Percentiles rank a stretch among this genome's conserved stretches.
Evolutionary conservation across 2,329 filamentous ascomycete species (phyloP).

Genomic region (Orbilia ellipsospora): DNA sequence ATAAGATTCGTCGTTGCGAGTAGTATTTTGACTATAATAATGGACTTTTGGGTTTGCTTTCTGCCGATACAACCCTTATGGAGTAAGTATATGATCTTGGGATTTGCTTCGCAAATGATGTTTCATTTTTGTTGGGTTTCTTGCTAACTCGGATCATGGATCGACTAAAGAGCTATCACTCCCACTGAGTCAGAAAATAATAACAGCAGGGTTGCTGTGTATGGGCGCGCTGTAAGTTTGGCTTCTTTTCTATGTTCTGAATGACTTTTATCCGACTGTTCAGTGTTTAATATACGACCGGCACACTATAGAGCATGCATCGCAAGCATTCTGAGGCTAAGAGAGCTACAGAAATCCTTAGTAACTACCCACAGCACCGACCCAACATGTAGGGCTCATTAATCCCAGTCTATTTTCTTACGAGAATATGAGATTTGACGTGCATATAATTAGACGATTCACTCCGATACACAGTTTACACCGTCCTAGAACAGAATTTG

Average conservation of each 20-base stretch:
- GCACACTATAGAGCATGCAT: slow-evolving; percentile 29
- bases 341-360: slow-evolving; percentile 23
- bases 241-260: too few relatives aligned
- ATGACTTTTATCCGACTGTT: too few relatives aligned
- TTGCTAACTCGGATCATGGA: background rate
- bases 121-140: background rate
- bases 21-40: slow-evolving; percentile 33
- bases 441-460: slow-evolving; percentile 18
- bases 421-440: background rate
- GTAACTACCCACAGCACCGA: slow-evolving; percentile 24
- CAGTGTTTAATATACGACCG: too few relatives aligned
- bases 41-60: slow-evolving; percentile 47
- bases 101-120: background rate
- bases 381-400: slow-evolving; percentile 33
- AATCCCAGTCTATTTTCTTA: too few relatives aligned
- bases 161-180: slow-evolving; percentile 25
- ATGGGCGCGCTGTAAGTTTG: slow-evolving; percentile 34
- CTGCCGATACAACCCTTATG: slow-evolving; percentile 38
- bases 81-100: slow-evolving; percentile 21
- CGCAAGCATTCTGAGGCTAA: slow-evolving; percentile 32
- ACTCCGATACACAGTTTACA: slow-evolving; percentile 25
- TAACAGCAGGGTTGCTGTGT: slow-evolving; percentile 35
- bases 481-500: slow-evolving; percentile 36
- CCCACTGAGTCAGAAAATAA: slow-evolving; percentile 38
- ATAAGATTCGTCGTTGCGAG: slow-evolving; percentile 20